These are phyloP conservation scores for Ramaria sp. DNA, from an alignment of 768 basidiomycete species.

Conservation along the genomic window DNA sequence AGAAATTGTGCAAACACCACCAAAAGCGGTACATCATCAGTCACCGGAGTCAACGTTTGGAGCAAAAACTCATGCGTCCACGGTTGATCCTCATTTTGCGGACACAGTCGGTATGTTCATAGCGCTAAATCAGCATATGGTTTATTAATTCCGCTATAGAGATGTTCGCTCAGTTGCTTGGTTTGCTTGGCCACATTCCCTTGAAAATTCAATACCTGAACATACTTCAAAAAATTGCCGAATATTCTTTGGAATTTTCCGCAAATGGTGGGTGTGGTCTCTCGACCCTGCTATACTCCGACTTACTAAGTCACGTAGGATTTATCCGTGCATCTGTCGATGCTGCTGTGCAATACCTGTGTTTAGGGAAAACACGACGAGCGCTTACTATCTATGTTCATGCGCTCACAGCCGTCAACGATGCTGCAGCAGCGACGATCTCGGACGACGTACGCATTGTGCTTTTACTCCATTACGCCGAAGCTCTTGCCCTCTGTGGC, in stretches of 20 bases:
- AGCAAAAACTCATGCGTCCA: not conserved
- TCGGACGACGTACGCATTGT: constrained; percentile 42
- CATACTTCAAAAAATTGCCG: constrained; percentile 48
- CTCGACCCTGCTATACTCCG: not conserved
- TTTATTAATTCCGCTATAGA: constrained; percentile 25
- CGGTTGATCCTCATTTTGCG: constrained; percentile 9
- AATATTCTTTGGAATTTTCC: constrained; percentile 29
- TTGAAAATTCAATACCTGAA: constrained; percentile 59
- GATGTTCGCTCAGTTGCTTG: constrained; percentile 48
- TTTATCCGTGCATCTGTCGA: constrained; percentile 56
- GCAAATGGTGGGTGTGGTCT: constrained; percentile 34
- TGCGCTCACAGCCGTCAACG: constrained; percentile 34
- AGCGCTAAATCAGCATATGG: not conserved
- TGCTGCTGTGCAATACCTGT: constrained; percentile 70
- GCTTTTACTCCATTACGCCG: constrained; percentile 56
- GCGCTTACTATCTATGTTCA: constrained; percentile 58
- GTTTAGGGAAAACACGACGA: constrained; percentile 61
- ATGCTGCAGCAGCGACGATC: constrained; percentile 21
- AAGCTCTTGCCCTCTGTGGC: constrained; percentile 49
- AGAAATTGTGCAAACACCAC: not conserved
- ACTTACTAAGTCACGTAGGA: constrained; percentile 25
- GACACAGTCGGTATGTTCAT: constrained; percentile 34
- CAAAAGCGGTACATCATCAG: not conserved
- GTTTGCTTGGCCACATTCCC: constrained; percentile 55
- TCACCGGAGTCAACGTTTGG: not conserved